Conservation (phyloP, 2,329 filamentous ascomycete species). For the Cordyceps javanica region DNA sequence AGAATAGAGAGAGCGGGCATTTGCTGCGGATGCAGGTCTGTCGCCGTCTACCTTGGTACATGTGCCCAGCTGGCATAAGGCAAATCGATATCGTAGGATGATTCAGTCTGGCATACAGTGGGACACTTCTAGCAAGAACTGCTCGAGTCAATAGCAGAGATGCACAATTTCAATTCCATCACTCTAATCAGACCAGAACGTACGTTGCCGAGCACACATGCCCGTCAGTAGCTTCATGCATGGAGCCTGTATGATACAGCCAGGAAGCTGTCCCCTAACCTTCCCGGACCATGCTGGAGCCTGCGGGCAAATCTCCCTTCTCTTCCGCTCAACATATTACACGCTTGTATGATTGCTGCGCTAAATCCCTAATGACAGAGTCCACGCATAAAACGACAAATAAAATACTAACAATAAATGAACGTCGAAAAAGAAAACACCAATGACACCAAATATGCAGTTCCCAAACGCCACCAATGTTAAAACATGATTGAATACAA, state of each 20-base stretch:
- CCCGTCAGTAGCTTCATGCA: not conserved
- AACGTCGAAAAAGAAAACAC: constrained; percentile 41
- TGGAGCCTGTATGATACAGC: not conserved
- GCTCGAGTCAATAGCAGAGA: not conserved
- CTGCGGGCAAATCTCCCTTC: not conserved
- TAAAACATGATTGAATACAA: constrained; percentile 43
- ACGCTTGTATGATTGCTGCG: constrained; percentile 13
- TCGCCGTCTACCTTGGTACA: too few species aligned
- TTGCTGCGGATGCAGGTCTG: too few species aligned
- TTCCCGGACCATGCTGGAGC: not conserved
- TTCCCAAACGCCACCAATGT: constrained; percentile 46
- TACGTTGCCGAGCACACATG: not conserved
- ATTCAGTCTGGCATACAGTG: too few species aligned
- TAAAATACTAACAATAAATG: constrained; percentile 30
- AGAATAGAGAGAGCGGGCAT: too few species aligned
- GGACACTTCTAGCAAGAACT: too few species aligned
- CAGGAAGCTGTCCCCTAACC: not conserved
- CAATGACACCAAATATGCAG: constrained; percentile 55
- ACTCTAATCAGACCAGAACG: constrained; percentile 2
- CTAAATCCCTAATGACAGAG: constrained; percentile 14
- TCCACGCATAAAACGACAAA: constrained; percentile 18
- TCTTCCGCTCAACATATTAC: constrained; percentile 18
- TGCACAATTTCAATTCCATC: not conserved
- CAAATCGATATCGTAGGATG: too few species aligned
- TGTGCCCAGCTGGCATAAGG: too few species aligned